Evolutionary conservation across 805 yeast species (phyloP).

Genomic region (Saccharomycopsis schoenii): DNA sequence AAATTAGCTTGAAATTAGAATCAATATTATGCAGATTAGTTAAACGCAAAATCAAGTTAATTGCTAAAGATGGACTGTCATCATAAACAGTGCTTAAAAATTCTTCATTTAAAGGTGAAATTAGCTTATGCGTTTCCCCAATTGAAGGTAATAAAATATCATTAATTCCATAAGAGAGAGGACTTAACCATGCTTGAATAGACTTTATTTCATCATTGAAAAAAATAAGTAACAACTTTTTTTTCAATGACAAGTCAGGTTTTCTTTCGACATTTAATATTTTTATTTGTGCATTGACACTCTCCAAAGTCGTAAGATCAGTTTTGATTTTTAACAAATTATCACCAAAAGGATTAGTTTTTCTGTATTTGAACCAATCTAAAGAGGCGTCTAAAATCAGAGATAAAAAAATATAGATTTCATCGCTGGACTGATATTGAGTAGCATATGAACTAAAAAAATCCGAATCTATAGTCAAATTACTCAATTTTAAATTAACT

Average conservation of each 20-base stretch:
- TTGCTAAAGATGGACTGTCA: constrained; percentile 63
- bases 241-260: constrained; percentile 35
- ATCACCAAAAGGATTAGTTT: constrained; percentile 76
- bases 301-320: constrained; percentile 51
- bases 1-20: constrained; percentile 19
- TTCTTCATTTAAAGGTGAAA: neutral
- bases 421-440: neutral
- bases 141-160: constrained; percentile 20
- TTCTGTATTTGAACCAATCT: constrained; percentile 63
- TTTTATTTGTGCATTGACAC: constrained; percentile 32
- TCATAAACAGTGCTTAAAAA: constrained; percentile 3
- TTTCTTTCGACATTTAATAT: constrained; percentile 18
- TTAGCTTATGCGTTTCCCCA: constrained; percentile 33
- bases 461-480: neutral
- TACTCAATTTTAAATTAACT: constrained; percentile 35
- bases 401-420: constrained; percentile 1
- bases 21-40: constrained; percentile 30
- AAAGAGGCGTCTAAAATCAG: constrained; percentile 57
- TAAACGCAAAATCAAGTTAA: constrained; percentile 51
- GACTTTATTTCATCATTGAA: constrained; percentile 66
- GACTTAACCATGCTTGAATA: constrained; percentile 66
- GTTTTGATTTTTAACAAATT: constrained; percentile 62
- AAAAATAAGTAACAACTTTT: constrained; percentile 48
- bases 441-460: neutral
- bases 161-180: constrained; percentile 20